Base-by-base conservation (phyloP, 768 basidiomycete genomes). In the Kwoniella pini region DNA sequence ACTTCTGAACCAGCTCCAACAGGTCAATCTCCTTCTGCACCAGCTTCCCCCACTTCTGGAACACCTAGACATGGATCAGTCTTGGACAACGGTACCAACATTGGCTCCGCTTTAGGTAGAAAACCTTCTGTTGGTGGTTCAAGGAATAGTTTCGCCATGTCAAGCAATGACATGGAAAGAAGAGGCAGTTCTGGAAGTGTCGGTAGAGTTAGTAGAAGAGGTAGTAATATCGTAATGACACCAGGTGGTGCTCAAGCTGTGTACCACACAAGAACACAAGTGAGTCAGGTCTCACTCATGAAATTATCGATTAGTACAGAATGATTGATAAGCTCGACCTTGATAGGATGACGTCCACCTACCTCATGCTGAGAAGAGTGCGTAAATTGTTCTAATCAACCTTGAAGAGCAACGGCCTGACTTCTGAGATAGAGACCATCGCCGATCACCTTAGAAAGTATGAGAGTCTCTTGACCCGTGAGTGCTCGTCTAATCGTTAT, bases 391-490 rank as follows among this genome's bases (percentile, higher is more conserved):
- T 7, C 7, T 15, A 22, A 13, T 26, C 24, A 40, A n/a, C 12
- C 22, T 39, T 17, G 52, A 15, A 17, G 26, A 46, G 45, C 22
- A 42, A 56, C 31, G 62, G 50, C 50, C 36, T 6, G 28, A 36
- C 3, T 13, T 60, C 36, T 9, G 17, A 1, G 15, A 27, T 55
- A 71, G 70, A 76, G 82, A 93, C 90, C 50, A 94, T 95, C 88
- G 87, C 89, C 24, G 93, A 95, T 80, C 91, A 94, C 71, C 83
- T 95, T 67, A 84, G 91, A 77, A 91, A 91, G 81, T 91, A 89
- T 71, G 92, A 94, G 81, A 87, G 82, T 71, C 74, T 90, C 86
- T 89, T 79, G 81, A 90, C 85, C 30, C 68, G 68, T 69, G 49
- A 60, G 71, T 67, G 12, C 4, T 45, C 21, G 27, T 21, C 39